Conservation (phyloP, 345 rosid species). For the Populus simonii region DNA sequence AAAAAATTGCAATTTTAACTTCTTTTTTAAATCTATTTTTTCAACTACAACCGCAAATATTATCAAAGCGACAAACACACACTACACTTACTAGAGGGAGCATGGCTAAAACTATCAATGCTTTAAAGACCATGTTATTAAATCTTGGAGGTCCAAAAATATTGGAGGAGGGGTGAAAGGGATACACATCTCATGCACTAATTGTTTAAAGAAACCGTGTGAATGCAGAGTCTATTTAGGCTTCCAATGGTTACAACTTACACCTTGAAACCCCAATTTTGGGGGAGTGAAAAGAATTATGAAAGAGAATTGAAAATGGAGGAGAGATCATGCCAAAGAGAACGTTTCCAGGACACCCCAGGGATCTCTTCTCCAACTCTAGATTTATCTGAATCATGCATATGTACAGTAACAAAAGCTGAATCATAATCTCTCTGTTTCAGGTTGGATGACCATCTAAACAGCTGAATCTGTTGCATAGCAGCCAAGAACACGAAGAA, state of each 20-base stretch:
- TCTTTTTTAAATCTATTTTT: too few relatives aligned
- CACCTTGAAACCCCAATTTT: neutral
- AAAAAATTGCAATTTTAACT: too few relatives aligned
- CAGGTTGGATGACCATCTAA: neutral
- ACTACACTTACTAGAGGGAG: neutral
- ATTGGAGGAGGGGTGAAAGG: neutral
- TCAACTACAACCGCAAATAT: too few relatives aligned
- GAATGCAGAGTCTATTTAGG: neutral
- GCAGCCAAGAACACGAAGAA: slow-evolving; percentile 80
- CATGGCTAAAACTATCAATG: neutral
- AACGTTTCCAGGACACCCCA: neutral
- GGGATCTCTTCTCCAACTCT: neutral
- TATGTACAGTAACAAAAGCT: slow-evolving; percentile 11
- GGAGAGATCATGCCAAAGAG: neutral
- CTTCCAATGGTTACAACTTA: neutral
- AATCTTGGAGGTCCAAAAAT: neutral
- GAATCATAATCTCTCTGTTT: neutral
- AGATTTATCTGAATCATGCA: neutral
- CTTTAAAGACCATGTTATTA: neutral
- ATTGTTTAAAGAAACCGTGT: neutral
- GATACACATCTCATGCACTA: neutral
- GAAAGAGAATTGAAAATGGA: slow-evolving; percentile 3
- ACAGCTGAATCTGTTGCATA: slow-evolving; percentile 48
- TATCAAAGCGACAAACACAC: too few relatives aligned
- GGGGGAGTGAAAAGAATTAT: slow-evolving; percentile 4